Evolutionary conservation across 495 filamentous ascomycete species (phyloP), one percentile per base, ranked within the genome.

Genomic region (Hypoxylon perforatum): DNA sequence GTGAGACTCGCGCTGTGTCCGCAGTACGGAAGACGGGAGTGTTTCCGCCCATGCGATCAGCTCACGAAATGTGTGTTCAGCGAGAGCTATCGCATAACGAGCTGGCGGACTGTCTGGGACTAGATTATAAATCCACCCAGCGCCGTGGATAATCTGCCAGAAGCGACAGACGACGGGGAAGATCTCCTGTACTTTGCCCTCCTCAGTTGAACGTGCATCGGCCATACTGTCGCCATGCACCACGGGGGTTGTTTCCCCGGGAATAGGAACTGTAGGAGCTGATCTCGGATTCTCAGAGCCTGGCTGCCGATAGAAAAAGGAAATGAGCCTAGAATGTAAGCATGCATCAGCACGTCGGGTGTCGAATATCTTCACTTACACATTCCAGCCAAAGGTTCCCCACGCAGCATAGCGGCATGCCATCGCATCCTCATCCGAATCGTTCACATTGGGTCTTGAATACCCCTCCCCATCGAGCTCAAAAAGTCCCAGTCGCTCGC

Each of bases 361-460:
- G 19, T 35, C 36, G n/a, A 4, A 2, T 9, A 9, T 58, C n/a
- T 35, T 4, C 10, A 66, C 71, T 55, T 22, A 74, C 71, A 68
- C 57, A 21, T 69, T 71, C 68, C 71, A 74, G 35, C 71, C 71
- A 38, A 74, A 74, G 0, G 54, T 46, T 0, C 71, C 71, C 71
- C 71, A 74, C 0, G 71, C 68, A 15, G 71, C 69, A 19, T 71
- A 60, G 36, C 61, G 52, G 39, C 52, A 14, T 2, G 61, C 48
- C n/a, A 48, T 55, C 21, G 50, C 10, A n/a, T 63, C 54, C 2
- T 62, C 42, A 19, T 57, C 18, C n/a, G 51, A 41, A 15, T 35
- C 39, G 9, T 56, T 38, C 56, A 14, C 47, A 21, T 35, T 4
- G 6, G 38, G 36, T 30, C n/a, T 25, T 12, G 11, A 5, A 10